A percentile compares a stretch with the other conserved stretches of the same genome.
Evolutionary conservation across 2,329 filamentous ascomycete species (phyloP).

Genomic region (Cercospora nicotianae): DNA sequence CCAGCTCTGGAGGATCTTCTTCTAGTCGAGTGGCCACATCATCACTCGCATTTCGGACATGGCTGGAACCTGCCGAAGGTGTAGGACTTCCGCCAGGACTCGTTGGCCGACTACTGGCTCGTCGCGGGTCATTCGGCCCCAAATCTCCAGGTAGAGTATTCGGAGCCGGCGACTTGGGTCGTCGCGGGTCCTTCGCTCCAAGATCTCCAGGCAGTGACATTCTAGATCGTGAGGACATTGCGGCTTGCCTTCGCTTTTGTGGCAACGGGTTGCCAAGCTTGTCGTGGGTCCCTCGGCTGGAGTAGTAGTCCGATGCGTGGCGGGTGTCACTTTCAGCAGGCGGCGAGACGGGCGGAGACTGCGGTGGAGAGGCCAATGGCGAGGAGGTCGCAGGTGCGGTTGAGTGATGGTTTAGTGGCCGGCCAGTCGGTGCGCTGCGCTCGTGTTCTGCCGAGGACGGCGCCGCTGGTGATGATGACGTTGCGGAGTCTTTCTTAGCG

Average conservation of each 20-base stretch:
- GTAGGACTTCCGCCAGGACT: conserved; percentile 34
- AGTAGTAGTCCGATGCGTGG: conserved; percentile 32
- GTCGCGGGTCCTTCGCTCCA: conserved; percentile 39
- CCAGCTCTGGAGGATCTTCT: conserved; percentile 33
- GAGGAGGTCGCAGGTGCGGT: conserved; percentile 10
- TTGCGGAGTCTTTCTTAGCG: conserved; percentile 13
- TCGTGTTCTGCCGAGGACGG: conserved; percentile 8
- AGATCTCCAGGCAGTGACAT: conserved; percentile 41
- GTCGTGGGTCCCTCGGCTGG: conserved; percentile 33
- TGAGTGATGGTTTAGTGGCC: conserved; percentile 7
- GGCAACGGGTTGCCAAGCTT: conserved; percentile 36
- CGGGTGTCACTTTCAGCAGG: conserved; percentile 19
- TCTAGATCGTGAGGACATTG: conserved; percentile 36
- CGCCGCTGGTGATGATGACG: conserved; percentile 9
- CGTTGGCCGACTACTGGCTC: conserved; percentile 23
- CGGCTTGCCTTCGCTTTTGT: conserved; percentile 28
- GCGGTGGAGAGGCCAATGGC: conserved; percentile 25
- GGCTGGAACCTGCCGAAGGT: conserved; percentile 25
- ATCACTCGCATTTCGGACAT: conserved; percentile 29
- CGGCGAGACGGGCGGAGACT: conserved; percentile 33
- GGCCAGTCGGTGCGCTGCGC: neutral
- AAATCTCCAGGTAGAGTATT: conserved; percentile 35
- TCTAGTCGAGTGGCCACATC: conserved; percentile 30
- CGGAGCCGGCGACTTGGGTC: conserved; percentile 37
- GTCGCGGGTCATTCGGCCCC: conserved; percentile 36